Conservation (phyloP, 805 yeast genomes). For the Candida fluviatilis region DNA sequence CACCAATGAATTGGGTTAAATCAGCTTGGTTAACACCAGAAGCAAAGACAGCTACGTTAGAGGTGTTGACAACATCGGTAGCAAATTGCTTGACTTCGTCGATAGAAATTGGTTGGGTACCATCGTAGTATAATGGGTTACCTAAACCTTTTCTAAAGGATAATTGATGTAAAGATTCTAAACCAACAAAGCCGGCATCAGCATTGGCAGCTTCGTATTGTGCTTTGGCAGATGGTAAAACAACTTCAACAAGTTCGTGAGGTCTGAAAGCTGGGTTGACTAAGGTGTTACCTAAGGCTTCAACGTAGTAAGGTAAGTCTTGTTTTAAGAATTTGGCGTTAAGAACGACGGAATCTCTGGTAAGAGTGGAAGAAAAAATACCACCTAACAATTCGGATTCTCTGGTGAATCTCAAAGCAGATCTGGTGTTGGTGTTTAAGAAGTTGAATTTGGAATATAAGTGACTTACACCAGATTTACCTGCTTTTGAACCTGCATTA, state of each 20-base stretch:
- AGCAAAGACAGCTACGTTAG: conserved; percentile 68
- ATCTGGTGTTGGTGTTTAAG: conserved; percentile 74
- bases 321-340: conserved; percentile 80
- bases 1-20: conserved; percentile 60
- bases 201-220: conserved; percentile 53
- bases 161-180: conserved; percentile 73
- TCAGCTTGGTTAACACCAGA: conserved; percentile 72
- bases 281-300: conserved; percentile 72
- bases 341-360: conserved; percentile 82
- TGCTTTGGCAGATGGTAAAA: conserved; percentile 69
- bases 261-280: conserved; percentile 71
- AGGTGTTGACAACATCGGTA: conserved; percentile 59
- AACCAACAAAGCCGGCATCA: conserved; percentile 55
- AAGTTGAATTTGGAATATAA: conserved; percentile 79
- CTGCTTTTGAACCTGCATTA: conserved; percentile 79
- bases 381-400: conserved; percentile 95
- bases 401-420: conserved; percentile 89
- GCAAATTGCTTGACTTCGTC: conserved; percentile 70
- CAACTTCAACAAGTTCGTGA: conserved; percentile 80
- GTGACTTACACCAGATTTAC: conserved; percentile 80
- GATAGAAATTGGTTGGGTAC: conserved; percentile 48
- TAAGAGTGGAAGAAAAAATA: conserved; percentile 58
- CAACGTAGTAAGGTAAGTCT: conserved; percentile 88
- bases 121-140: conserved; percentile 72
- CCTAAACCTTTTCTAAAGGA: conserved; percentile 89